Base-by-base conservation (phyloP, 352 stramenopile species). In the Globisporangium heterothallicum region DNA sequence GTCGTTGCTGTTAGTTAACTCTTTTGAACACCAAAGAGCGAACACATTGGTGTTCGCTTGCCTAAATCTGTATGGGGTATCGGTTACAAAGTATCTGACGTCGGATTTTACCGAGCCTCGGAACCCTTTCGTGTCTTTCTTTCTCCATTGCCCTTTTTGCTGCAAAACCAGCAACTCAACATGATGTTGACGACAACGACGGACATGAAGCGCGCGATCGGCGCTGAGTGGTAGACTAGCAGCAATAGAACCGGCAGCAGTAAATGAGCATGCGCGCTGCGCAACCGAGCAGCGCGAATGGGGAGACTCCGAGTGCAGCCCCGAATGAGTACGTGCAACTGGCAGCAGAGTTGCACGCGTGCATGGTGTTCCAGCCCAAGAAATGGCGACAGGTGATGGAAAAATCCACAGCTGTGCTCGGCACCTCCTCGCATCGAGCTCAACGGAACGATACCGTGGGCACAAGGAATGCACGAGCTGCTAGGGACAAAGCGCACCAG, bases 291-390 rank as follows among this genome's bases (percentile, higher is more conserved):
- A 16, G 6, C 14, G 32, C 32, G n/a, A 38, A 38, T 38, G 30
- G 3, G 30, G 16, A 36, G 2, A 16, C 32, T 4, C 8, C 32
- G 32, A 38, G 32, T 16, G 8, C 6, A 24, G 18, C 25, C 4
- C 12, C 25, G 16, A 75, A 68, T n/a, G 70, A 72, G 42, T 84
- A 72, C 19, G 62, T 88, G 53, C 65, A 58, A 14, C 57, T 88
- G 42, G 74, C 72, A 21, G 64, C 48, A 0, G 74, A 77, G 10
- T 42, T 88, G 45, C 44, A 71, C 50, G 41, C 44, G 18, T 88
- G 77, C 59, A 74, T 72, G 53, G 55, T 61, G 5, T 88, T 85
- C 42, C 61, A 85, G 53, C 74, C 77, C 41, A 81, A 72, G 56
- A 69, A 69, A 51, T 88, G 74, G 74, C 61, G 59, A 1, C 43